A percentile compares a stretch with the other conserved stretches of the same genome.
phyloP scores from a whole-genome alignment of 2,329 filamentous ascomycete species.

The Akanthomyces dipterigenus region DNA sequence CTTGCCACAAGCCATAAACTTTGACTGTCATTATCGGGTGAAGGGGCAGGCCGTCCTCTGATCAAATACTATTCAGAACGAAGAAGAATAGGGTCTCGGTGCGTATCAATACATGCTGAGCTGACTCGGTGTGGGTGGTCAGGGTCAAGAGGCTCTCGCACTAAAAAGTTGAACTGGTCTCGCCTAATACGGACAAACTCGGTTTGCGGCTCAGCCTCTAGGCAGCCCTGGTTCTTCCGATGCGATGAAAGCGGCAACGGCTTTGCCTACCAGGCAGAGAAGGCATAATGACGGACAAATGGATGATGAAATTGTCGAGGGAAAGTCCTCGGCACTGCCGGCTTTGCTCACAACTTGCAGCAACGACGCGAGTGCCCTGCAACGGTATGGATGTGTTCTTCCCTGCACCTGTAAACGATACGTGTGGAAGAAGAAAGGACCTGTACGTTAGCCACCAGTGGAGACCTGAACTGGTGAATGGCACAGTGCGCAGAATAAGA shows the following conservation, averaged over 20 bases:
- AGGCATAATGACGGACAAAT: background rate
- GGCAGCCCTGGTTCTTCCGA: slow-evolving; percentile 2
- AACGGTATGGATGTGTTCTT: too few relatives aligned
- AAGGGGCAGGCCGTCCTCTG: too few relatives aligned
- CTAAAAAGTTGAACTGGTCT: background rate
- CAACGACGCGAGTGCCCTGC: too few relatives aligned
- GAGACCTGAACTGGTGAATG: background rate
- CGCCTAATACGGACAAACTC: slow-evolving; percentile 11
- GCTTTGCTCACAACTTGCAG: background rate
- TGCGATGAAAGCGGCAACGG: background rate
- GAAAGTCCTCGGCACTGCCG: background rate
- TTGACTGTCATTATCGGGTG: background rate
- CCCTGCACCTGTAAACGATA: too few relatives aligned
- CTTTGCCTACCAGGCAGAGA: background rate
- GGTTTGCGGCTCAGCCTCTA: background rate
- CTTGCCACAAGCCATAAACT: background rate
- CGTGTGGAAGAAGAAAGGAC: too few relatives aligned
- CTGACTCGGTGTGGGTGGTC: background rate
- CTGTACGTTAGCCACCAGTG: too few relatives aligned
- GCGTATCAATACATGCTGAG: background rate
- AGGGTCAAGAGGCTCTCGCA: background rate
- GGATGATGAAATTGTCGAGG: background rate
- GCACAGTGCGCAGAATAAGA: background rate
- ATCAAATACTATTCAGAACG: background rate
- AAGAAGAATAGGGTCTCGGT: background rate